Conservation (phyloP, 768 basidiomycete species). For the Hydnomerulius pinastri region DNA sequence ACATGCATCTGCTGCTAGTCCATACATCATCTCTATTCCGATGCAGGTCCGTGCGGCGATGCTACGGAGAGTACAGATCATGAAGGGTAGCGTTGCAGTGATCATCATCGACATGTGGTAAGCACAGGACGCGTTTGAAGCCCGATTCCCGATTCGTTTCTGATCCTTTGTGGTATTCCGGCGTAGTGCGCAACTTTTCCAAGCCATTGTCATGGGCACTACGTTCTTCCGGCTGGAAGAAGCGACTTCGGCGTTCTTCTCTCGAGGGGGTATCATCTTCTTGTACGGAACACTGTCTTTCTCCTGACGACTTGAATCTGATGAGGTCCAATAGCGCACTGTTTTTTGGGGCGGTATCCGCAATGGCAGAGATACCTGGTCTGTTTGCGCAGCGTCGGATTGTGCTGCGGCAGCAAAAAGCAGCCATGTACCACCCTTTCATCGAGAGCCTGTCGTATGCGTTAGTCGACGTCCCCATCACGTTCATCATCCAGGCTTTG, state of each 20-base stretch:
- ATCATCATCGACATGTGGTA: too few species aligned
- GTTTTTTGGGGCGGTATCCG: slow-evolving; percentile 54
- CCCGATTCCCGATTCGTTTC: too few species aligned
- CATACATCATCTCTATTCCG: slow-evolving; percentile 45
- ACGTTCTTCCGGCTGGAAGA: slow-evolving; percentile 43
- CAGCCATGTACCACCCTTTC: slow-evolving; percentile 48
- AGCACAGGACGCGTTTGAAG: too few species aligned
- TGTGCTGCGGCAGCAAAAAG: slow-evolving; percentile 39
- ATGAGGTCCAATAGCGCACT: slow-evolving; percentile 45
- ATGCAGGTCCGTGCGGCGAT: slow-evolving; percentile 47
- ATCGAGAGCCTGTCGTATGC: slow-evolving; percentile 44
- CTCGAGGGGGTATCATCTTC: slow-evolving; percentile 79
- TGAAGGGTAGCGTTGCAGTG: too few species aligned
- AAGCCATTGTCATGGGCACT: slow-evolving; percentile 21
- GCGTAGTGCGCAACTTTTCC: slow-evolving; percentile 37
- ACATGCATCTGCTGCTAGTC: slow-evolving; percentile 39
- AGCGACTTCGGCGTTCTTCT: slow-evolving; percentile 33
- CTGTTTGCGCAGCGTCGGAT: slow-evolving; percentile 45
- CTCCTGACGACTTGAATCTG: slow-evolving; percentile 39
- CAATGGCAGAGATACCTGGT: slow-evolving; percentile 54
- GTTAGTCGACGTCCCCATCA: slow-evolving; percentile 44
- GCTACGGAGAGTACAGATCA: slow-evolving; percentile 42
- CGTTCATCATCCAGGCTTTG: too few species aligned
- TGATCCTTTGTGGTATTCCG: too few species aligned
- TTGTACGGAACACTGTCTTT: slow-evolving; percentile 50